Percentiles rank a stretch among this genome's conserved stretches.
Conservation (phyloP, 306 rosid species). For the Glycine tomentella region DNA sequence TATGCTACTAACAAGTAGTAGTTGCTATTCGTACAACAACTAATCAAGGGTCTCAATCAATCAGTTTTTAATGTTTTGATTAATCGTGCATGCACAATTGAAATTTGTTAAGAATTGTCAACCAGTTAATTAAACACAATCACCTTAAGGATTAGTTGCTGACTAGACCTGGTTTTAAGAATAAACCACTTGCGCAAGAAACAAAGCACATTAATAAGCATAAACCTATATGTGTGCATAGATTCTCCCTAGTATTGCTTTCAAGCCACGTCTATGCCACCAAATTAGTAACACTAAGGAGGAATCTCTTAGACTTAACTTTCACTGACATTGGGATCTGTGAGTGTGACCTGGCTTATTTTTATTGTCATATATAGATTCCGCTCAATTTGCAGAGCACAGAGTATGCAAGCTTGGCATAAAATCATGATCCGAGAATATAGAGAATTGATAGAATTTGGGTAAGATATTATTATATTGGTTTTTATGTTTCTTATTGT, state of each 20-base stretch:
- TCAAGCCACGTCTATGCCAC: conserved; percentile 38
- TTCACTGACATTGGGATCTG: background rate
- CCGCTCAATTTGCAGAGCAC: conserved; percentile 38
- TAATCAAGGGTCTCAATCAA: conserved; percentile 16
- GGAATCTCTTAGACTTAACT: background rate
- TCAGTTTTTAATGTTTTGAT: conserved; percentile 1
- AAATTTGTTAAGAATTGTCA: conserved; percentile 9
- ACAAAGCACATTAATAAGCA: background rate
- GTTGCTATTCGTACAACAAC: background rate
- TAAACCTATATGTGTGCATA: background rate
- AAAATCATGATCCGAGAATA: background rate
- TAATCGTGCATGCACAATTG: conserved; percentile 29
- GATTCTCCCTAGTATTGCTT: conserved; percentile 31
- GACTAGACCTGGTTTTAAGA: conserved; percentile 30
- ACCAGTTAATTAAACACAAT: background rate
- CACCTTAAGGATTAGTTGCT: conserved; percentile 11
- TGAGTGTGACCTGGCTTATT: background rate
- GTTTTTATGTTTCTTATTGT: no score
- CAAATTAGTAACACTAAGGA: conserved; percentile 22
- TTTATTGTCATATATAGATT: background rate
- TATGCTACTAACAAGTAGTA: background rate
- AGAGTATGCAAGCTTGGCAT: conserved; percentile 26
- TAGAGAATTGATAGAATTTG: background rate
- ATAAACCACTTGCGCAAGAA: conserved; percentile 43
- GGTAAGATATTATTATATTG: no score